Conservation (phyloP, 768 basidiomycete genomes). For the Sarcodon sp. region DNA sequence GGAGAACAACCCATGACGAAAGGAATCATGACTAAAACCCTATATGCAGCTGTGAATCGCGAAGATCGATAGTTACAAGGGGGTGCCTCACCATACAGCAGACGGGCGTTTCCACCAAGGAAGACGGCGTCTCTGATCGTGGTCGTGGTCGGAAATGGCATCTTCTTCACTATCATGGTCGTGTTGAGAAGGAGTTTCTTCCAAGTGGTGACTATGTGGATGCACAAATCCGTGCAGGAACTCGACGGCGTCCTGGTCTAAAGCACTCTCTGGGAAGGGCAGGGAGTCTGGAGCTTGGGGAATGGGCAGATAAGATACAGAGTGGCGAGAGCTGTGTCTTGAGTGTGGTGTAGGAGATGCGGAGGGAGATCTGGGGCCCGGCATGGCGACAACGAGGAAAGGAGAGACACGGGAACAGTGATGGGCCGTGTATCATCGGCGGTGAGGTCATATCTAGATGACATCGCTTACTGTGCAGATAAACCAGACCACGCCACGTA, state of each 20-base stretch:
- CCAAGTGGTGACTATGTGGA: conserved; percentile 21
- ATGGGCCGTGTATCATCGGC: too few species aligned
- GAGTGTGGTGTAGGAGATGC: conserved; percentile 4
- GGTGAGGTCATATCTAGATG: too few species aligned
- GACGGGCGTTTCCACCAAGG: conserved; percentile 76
- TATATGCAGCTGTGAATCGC: conserved; percentile 12
- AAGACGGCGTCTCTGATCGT: conserved; percentile 16
- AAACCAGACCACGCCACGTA: too few species aligned
- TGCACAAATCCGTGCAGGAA: conserved; percentile 32
- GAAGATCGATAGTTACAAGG: background rate
- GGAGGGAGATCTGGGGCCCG: conserved; percentile 1
- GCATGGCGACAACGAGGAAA: background rate
- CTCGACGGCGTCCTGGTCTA: conserved; percentile 33
- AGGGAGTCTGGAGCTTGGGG: conserved; percentile 19
- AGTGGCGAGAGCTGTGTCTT: conserved; percentile 12
- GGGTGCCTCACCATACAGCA: conserved; percentile 46
- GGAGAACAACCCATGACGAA: conserved; percentile 24
- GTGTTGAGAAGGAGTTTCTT: conserved; percentile 17
- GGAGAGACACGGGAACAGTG: background rate
- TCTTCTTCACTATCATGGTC: conserved; percentile 7
- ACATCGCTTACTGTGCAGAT: too few species aligned
- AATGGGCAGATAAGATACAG: conserved; percentile 9
- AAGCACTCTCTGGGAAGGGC: conserved; percentile 29
- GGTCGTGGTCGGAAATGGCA: conserved; percentile 10
- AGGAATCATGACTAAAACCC: conserved; percentile 45